Evolutionary conservation across 2,329 filamentous ascomycete genomes (phyloP).

Genomic region (Aureobasidium sp.): DNA sequence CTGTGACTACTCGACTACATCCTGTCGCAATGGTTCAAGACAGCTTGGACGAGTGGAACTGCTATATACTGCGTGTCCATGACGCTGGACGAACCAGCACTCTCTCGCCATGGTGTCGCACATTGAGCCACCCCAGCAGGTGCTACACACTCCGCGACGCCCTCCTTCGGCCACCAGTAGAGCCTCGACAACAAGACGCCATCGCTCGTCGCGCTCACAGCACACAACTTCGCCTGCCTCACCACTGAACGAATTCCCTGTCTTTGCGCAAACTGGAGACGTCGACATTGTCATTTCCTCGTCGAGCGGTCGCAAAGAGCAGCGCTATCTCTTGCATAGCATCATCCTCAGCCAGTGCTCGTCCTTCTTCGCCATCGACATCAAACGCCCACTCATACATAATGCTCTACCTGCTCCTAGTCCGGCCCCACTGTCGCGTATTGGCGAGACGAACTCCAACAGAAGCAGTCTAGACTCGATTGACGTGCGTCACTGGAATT

Average conservation of each 20-base stretch:
- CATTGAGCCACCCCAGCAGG: slow-evolving; percentile 39
- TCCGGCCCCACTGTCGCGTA: background rate
- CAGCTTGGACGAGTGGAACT: background rate
- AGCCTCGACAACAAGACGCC: slow-evolving; percentile 47
- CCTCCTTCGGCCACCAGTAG: slow-evolving; percentile 58
- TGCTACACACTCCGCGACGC: slow-evolving; percentile 33
- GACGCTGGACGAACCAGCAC: background rate
- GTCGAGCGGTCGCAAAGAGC: slow-evolving; percentile 59
- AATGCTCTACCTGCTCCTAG: slow-evolving; percentile 2
- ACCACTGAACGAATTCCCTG: slow-evolving; percentile 78
- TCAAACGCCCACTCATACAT: slow-evolving; percentile 47
- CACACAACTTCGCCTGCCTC: slow-evolving; percentile 46
- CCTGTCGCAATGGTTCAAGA: background rate
- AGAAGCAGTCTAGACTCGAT: slow-evolving; percentile 1
- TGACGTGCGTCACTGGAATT: slow-evolving; percentile 57
- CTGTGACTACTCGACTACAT: background rate
- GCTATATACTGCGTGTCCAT: background rate
- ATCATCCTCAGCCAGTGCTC: slow-evolving; percentile 84
- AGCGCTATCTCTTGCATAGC: slow-evolving; percentile 77
- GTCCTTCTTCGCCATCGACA: slow-evolving; percentile 78
- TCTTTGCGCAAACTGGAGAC: slow-evolving; percentile 84
- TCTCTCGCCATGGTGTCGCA: slow-evolving; percentile 51
- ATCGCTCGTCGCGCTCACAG: slow-evolving; percentile 74
- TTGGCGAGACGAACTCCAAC: background rate
- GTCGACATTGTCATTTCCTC: slow-evolving; percentile 72